phyloP scores from a whole-genome alignment of 768 basidiomycete genomes.

The Lactifluus subvellereus region DNA sequence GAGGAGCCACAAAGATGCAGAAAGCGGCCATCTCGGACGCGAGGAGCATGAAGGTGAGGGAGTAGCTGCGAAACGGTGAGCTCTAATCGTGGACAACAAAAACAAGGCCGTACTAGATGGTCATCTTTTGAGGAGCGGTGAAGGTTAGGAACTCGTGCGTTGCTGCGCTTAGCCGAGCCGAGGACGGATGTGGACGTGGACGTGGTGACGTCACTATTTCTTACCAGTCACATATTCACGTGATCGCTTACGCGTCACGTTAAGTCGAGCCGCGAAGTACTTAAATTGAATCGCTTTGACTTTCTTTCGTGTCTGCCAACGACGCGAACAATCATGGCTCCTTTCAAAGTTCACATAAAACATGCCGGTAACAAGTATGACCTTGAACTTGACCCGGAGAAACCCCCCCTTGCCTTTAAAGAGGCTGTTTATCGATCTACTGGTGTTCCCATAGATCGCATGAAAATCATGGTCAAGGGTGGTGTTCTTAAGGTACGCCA shows the following conservation, averaged over 20 bases:
- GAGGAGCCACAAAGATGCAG: slow-evolving; percentile 74
- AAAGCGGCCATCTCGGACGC: slow-evolving; percentile 85
- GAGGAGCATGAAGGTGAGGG: slow-evolving; percentile 74
- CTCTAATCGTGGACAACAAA: neutral
- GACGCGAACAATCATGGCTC: slow-evolving; percentile 44
- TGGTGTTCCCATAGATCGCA: slow-evolving; percentile 82
- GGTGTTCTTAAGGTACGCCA: slow-evolving; percentile 75
- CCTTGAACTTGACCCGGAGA: slow-evolving; percentile 66
- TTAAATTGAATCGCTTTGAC: neutral
- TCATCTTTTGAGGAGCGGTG: slow-evolving; percentile 35
- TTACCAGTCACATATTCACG: slow-evolving; percentile 7
- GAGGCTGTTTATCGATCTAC: slow-evolving; percentile 74
- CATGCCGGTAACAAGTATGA: slow-evolving; percentile 79
- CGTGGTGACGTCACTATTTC: slow-evolving; percentile 7
- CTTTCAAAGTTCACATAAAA: slow-evolving; percentile 76
- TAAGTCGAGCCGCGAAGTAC: neutral
- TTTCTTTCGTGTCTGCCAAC: neutral
- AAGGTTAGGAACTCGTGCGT: neutral
- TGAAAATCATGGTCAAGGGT: slow-evolving; percentile 97
- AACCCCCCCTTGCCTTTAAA: slow-evolving; percentile 71
- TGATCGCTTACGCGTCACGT: slow-evolving; percentile 17
- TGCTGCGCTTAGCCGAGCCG: neutral
- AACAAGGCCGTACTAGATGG: slow-evolving; percentile 39
- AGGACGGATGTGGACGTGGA: neutral
- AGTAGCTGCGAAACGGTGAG: slow-evolving; percentile 47